Percentiles rank a stretch among this genome's conserved stretches.
Conservation (phyloP, 352 stramenopile genomes). For the Phytophthora cactorum region DNA sequence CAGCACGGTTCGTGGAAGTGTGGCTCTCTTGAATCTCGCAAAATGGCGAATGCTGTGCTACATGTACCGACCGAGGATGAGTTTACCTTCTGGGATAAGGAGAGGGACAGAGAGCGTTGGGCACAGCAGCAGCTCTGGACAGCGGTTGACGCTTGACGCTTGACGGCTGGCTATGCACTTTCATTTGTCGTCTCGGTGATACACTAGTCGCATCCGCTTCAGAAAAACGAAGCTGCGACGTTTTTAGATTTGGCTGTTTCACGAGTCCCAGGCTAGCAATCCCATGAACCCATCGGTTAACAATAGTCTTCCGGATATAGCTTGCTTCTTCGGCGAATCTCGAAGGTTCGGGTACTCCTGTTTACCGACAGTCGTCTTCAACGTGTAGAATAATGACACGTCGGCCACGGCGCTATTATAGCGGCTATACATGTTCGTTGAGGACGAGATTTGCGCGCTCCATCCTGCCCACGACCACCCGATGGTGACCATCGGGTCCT, state of each 20-base stretch:
- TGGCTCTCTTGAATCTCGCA: not conserved
- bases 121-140: conserved; percentile 21
- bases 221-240: conserved; percentile 15
- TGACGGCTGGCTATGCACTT: conserved; percentile 15
- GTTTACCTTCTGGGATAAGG: conserved; percentile 19
- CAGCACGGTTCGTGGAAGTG: not conserved
- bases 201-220: conserved; percentile 16
- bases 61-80: conserved; percentile 6
- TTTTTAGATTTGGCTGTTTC: not conserved
- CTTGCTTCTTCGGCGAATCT: conserved; percentile 10
- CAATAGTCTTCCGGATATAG: not conserved
- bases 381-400: not conserved
- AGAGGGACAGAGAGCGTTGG: conserved; percentile 31
- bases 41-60: conserved; percentile 24
- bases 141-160: conserved; percentile 5
- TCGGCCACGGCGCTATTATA: too few relatives aligned
- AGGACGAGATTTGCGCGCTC: not conserved
- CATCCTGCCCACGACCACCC: not conserved
- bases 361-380: not conserved
- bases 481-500: conserved; percentile 4
- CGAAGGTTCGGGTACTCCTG: conserved; percentile 5
- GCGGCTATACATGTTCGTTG: not conserved
- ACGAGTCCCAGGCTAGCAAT: not conserved
- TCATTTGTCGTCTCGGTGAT: conserved; percentile 24
- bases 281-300: conserved; percentile 1